Evolutionary conservation across 1,284 basidiomycete genomes (phyloP).

Genomic region (Melampsora americana): DNA sequence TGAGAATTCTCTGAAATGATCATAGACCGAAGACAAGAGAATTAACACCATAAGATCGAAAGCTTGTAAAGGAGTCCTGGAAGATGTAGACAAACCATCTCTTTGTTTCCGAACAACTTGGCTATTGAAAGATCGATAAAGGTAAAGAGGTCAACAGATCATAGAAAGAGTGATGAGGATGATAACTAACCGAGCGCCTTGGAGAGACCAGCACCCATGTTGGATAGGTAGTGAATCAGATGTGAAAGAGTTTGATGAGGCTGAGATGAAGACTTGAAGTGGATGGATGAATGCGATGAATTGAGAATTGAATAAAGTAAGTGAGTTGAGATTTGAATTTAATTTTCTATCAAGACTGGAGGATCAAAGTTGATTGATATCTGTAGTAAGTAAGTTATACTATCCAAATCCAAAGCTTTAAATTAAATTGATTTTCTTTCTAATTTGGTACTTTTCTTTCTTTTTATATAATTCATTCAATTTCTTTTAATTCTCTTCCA

Average conservation of each 20-base stretch:
- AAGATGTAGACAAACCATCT: constrained; percentile 46
- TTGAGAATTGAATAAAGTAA: neutral
- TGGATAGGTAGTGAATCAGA: constrained; percentile 2
- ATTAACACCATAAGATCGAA: neutral
- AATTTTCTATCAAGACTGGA: too few species aligned
- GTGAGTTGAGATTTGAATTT: neutral
- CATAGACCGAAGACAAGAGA: neutral
- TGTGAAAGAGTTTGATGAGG: neutral
- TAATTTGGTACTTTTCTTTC: too few species aligned
- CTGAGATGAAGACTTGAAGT: too few species aligned
- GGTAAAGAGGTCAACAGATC: neutral
- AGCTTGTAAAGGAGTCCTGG: neutral
- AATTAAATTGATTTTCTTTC: too few species aligned
- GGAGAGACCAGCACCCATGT: constrained; percentile 58
- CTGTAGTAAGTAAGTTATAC: too few species aligned
- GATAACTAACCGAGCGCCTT: constrained; percentile 53
- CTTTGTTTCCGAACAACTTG: constrained; percentile 53
- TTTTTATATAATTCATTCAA: too few species aligned
- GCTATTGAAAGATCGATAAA: constrained; percentile 25
- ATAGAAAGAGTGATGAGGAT: constrained; percentile 7
- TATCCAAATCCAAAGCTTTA: too few species aligned
- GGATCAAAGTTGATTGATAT: too few species aligned
- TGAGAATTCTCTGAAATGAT: constrained; percentile 49
- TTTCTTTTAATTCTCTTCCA: too few species aligned
- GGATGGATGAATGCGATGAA: neutral